Base-by-base conservation (phyloP, 495 filamentous ascomycete species). In the Neurospora terricola region DNA sequence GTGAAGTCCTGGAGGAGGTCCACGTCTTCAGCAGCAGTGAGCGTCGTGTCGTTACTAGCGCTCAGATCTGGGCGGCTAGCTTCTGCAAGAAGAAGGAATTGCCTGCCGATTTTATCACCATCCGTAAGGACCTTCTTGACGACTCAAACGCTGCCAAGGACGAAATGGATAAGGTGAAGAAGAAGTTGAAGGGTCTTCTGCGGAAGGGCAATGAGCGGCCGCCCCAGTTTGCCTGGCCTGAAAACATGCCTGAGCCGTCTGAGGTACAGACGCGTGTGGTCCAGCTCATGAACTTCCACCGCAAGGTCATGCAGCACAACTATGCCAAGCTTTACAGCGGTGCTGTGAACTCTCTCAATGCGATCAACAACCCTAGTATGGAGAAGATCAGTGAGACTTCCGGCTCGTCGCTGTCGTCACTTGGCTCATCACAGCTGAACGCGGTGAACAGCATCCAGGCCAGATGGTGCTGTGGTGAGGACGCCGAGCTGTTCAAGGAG, bases 91-190 rank as follows among this genome's bases (percentile, higher is more conserved):
- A 92, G 80, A 94, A 96, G 80, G 91, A 97, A 59, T 82, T 97
- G 18, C 89, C 92, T 0, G 88, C 92, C 54, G 91, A 96, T 71
- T 92, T 90, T 71, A 94, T 98, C 75, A 90, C 90, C 69, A 88
- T 98, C 72, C 89, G 96, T 59, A 99, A 99, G 80, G 94, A 98
- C 80, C 86, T 99, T 3, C 86, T 99, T 8, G 96, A 99, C 80
- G 96, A 99, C 78, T 97, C 94, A 2, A 99, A 99, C 82, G 96
- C 96, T n/a, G 96, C 96, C 71, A 99, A 99, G 81, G 96, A 98
- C 82, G 94, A 96, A 76, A 99, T 98, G 94, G 96, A 99, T 82
- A 97, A 96, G 80, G 96, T 99, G 68, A 99, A 99, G 86, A 98
- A 98, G 87, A 97, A 96, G 88, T 86, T 99, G 6, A 99, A 99